Percentiles rank a stretch among this genome's conserved stretches.
Conservation (phyloP, 1,284 basidiomycete genomes). For the Malassezia arunalokei region DNA sequence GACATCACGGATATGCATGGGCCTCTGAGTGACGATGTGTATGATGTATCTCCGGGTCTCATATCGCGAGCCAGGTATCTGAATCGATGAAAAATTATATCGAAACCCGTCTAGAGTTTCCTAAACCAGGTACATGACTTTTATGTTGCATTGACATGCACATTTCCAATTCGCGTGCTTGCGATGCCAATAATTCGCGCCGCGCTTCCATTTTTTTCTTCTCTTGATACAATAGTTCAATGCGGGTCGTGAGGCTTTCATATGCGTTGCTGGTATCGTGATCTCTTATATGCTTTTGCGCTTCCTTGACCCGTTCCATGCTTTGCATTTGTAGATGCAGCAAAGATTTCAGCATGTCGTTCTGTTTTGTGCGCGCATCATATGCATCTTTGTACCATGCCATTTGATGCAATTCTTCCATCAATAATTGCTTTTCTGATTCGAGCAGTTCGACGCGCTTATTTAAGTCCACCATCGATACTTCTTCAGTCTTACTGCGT, state of each 20-base stretch:
- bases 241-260: not conserved
- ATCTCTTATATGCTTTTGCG: not conserved
- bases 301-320: not conserved
- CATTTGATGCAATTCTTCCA: conserved; percentile 3
- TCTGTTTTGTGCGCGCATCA: conserved; percentile 5
- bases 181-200: not conserved
- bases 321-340: not conserved
- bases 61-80: conserved; percentile 10
- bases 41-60: conserved; percentile 17
- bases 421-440: not conserved
- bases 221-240: conserved; percentile 1
- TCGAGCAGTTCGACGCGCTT: not conserved
- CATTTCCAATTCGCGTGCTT: too few species aligned
- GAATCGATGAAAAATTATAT: not conserved
- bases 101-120: too few species aligned
- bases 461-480: not conserved
- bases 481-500: not conserved
- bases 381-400: conserved; percentile 14
- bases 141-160: too few species aligned
- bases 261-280: not conserved
- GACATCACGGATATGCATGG: not conserved
- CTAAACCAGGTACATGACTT: too few species aligned
- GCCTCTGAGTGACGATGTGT: conserved; percentile 15
- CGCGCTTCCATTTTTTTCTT: not conserved
- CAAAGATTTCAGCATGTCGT: conserved; percentile 1